Evolutionary conservation across 1,139 yeast genomes (phyloP).

Genomic region (Geotrichum klebahnii): DNA sequence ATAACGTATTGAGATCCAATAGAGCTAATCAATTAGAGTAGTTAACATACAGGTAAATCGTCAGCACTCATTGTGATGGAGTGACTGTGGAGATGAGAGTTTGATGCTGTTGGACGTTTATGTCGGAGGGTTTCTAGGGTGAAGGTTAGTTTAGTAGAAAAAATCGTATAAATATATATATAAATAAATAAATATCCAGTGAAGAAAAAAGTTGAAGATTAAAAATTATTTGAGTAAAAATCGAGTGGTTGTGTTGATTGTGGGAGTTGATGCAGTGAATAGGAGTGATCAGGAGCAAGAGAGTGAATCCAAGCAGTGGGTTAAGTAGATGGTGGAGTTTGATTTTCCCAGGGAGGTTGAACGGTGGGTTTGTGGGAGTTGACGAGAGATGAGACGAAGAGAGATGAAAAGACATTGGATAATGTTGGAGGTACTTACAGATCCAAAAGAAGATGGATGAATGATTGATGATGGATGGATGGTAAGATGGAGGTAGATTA

Average conservation of each 20-base stretch:
- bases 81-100: neutral
- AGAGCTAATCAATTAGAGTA: no score
- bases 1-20: no score
- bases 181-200: no score
- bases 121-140: neutral
- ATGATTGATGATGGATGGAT: neutral
- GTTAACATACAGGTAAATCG: constrained; percentile 31
- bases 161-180: no score
- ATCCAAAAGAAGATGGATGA: neutral
- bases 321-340: no score
- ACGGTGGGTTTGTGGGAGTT: no score
- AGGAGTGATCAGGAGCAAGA: neutral
- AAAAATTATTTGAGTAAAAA: neutral
- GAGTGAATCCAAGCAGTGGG: neutral
- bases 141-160: neutral
- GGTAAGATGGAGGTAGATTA: neutral
- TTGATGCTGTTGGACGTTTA: neutral
- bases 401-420: no score
- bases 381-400: no score
- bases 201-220: neutral
- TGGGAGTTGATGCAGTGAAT: neutral
- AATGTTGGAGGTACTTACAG: neutral
- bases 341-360: no score
- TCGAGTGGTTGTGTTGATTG: constrained; percentile 3
- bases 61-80: constrained; percentile 21